phyloP scores from a whole-genome alignment of 2,329 filamentous ascomycete species.

The Fusarium protoensiforme region DNA sequence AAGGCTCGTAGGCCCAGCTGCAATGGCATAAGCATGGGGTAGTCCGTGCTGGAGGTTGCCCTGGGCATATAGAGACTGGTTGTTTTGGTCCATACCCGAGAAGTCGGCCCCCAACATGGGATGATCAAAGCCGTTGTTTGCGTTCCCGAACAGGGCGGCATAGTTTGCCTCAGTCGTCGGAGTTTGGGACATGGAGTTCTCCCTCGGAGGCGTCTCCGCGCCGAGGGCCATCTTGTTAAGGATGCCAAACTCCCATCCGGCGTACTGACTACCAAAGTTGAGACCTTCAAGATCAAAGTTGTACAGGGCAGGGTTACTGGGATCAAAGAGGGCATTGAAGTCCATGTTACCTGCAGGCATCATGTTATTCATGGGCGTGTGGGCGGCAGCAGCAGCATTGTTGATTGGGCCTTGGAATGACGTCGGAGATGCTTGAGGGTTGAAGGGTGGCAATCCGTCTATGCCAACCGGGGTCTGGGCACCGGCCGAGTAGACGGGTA shows the following conservation, averaged over 20 bases:
- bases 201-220: slow-evolving; percentile 80
- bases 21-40: slow-evolving; percentile 73
- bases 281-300: slow-evolving; percentile 95
- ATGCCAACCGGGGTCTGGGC: slow-evolving; percentile 59
- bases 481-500: slow-evolving; percentile 61
- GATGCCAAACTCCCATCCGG: slow-evolving; percentile 95
- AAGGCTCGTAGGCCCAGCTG: slow-evolving; percentile 70
- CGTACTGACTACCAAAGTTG: slow-evolving; percentile 92
- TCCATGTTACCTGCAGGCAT: slow-evolving; percentile 62
- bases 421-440: slow-evolving; percentile 77
- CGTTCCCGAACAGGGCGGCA: slow-evolving; percentile 63
- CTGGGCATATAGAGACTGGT: slow-evolving; percentile 61
- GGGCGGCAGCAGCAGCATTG: slow-evolving; percentile 57
- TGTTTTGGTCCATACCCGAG: slow-evolving; percentile 61
- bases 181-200: slow-evolving; percentile 62
- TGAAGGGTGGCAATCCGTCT: slow-evolving; percentile 63
- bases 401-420: slow-evolving; percentile 70
- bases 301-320: slow-evolving; percentile 90
- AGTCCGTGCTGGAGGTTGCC: slow-evolving; percentile 71
- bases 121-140: slow-evolving; percentile 62
- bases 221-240: slow-evolving; percentile 88
- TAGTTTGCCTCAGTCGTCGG: slow-evolving; percentile 53
- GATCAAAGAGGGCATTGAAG: slow-evolving; percentile 80
- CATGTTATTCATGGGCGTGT: slow-evolving; percentile 58
- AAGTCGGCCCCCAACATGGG: slow-evolving; percentile 64